A percentile compares a stretch with the other conserved stretches of the same genome.
These are phyloP conservation scores for Lunularia cruciata DNA, from an alignment of 225 moss, liverwort and hornwort genomes.

Conservation along the genomic window DNA sequence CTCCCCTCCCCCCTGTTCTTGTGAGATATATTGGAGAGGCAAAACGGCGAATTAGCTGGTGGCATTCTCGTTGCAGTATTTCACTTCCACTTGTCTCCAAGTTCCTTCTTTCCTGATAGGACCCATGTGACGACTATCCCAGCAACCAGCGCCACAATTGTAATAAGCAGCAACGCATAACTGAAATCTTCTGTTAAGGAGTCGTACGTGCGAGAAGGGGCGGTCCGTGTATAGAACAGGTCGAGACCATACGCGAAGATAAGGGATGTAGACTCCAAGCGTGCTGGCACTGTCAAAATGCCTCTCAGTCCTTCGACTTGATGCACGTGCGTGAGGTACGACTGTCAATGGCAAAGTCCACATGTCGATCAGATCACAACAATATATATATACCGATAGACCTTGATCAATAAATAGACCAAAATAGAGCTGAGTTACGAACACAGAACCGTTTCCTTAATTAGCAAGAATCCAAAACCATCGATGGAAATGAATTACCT, in stretches of 20 bases:
- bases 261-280: constrained; percentile 83
- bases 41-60: neutral
- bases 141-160: constrained; percentile 75
- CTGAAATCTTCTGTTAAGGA: constrained; percentile 96
- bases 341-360: constrained; percentile 48
- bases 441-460: neutral
- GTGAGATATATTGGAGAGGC: neutral
- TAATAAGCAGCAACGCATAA: constrained; percentile 88
- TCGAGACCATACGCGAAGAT: constrained; percentile 88
- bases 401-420: neutral
- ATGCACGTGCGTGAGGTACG: constrained; percentile 68
- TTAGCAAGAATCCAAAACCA: neutral
- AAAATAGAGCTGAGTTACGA: too few species aligned
- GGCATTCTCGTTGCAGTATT: neutral
- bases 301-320: constrained; percentile 91
- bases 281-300: constrained; percentile 77
- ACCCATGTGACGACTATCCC: constrained; percentile 84
- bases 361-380: neutral
- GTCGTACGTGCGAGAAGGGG: constrained; percentile 87
- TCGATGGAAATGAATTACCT: constrained; percentile 43
- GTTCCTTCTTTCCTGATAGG: constrained; percentile 82
- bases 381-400: too few species aligned
- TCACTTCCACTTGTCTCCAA: constrained; percentile 91
- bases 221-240: constrained; percentile 82
- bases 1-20: neutral